Evolutionary conservation across 176 grass and related monocot genomes (phyloP).

Genomic region (Metroxylon sagu): DNA sequence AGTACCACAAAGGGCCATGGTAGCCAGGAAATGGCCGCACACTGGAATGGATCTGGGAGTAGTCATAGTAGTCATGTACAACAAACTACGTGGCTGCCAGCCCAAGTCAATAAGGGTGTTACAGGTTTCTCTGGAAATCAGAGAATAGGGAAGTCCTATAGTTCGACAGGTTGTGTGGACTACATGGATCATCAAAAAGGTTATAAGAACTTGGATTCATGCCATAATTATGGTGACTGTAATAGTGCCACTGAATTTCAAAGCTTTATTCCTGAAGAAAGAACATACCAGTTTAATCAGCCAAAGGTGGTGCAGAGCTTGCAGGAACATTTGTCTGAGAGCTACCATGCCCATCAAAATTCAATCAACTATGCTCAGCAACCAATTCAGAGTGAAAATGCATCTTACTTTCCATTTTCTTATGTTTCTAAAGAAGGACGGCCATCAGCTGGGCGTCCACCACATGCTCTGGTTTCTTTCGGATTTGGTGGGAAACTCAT

Average conservation of each 20-base stretch:
- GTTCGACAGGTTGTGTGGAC: slow-evolving; percentile 8
- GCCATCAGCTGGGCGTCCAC: slow-evolving; percentile 14
- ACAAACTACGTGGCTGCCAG: slow-evolving; percentile 25
- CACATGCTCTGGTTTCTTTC: slow-evolving; percentile 19
- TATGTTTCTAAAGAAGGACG: background rate
- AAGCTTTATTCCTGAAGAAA: slow-evolving; percentile 4
- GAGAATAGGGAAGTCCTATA: slow-evolving; percentile 32
- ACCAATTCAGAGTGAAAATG: background rate
- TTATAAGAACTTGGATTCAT: slow-evolving; percentile 1
- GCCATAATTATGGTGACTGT: background rate
- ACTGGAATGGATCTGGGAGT: background rate
- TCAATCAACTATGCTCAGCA: background rate
- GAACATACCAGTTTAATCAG: background rate
- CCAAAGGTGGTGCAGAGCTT: background rate
- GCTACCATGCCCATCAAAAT: slow-evolving; percentile 3
- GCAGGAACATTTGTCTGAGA: background rate
- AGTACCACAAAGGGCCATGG: background rate
- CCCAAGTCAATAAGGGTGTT: slow-evolving; percentile 25
- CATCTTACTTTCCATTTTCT: slow-evolving; percentile 1
- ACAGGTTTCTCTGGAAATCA: slow-evolving; percentile 28
- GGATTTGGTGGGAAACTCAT: slow-evolving; percentile 18
- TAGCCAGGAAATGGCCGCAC: background rate
- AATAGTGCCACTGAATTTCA: background rate
- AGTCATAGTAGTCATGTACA: slow-evolving; percentile 3
- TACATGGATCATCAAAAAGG: background rate